Evolutionary conservation across 305 asterid species (phyloP).

Genomic region (Fraxinus angustifolia): DNA sequence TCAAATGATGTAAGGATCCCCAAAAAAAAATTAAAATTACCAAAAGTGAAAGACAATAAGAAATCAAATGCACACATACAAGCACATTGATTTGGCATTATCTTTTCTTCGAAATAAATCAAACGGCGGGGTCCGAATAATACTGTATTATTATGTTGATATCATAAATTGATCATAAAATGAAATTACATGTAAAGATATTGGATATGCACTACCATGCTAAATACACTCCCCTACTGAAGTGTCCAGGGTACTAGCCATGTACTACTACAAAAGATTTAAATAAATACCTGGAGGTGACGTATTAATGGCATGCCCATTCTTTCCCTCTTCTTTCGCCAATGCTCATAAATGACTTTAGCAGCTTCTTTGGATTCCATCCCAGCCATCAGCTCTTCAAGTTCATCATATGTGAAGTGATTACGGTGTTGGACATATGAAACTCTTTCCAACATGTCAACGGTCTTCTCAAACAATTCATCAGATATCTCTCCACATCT

Average conservation of each 20-base stretch:
- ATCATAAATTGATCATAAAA: not conserved
- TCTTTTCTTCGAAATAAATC: not conserved
- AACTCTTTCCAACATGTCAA: slow-evolving; percentile 75
- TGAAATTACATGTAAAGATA: not conserved
- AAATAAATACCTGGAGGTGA: slow-evolving; percentile 71
- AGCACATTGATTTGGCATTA: not conserved
- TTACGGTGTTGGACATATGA: slow-evolving; percentile 67
- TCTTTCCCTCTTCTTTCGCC: slow-evolving; percentile 77
- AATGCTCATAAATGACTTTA: slow-evolving; percentile 59
- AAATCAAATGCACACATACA: not conserved
- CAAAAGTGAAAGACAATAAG: not conserved
- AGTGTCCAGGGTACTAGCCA: not conserved
- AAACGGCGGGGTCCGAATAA: not conserved
- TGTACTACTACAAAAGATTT: not conserved
- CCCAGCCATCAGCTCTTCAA: slow-evolving; percentile 57
- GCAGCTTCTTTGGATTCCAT: slow-evolving; percentile 50
- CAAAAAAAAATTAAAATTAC: not conserved
- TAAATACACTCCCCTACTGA: not conserved
- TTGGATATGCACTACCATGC: not conserved
- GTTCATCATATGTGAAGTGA: slow-evolving; percentile 59
- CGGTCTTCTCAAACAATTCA: slow-evolving; percentile 67
- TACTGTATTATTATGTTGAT: not conserved
- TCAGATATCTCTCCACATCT: slow-evolving; percentile 52
- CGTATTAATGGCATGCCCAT: slow-evolving; percentile 82
- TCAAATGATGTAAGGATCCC: not conserved